phyloP scores from a whole-genome alignment of 176 grass and related monocot species.

The Oropetium thomaeum region DNA sequence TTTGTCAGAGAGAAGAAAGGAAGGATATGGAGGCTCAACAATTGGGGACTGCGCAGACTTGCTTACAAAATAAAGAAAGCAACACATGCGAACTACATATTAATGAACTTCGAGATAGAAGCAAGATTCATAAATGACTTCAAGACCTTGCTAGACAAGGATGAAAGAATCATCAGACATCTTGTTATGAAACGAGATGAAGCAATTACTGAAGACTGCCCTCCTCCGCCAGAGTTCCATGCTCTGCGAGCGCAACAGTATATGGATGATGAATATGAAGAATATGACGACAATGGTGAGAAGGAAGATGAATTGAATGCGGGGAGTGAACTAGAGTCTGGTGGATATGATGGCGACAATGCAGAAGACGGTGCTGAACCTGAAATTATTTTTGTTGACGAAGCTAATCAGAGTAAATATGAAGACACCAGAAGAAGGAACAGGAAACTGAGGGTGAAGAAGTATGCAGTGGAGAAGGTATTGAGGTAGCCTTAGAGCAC shows the following conservation, averaged over 20 bases:
- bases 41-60: slow-evolving; percentile 81
- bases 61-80: slow-evolving; percentile 94
- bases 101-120: slow-evolving; percentile 97
- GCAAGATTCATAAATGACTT: slow-evolving; percentile 81
- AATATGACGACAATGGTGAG: slow-evolving; percentile 23
- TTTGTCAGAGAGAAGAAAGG: slow-evolving; percentile 90
- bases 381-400: slow-evolving; percentile 74
- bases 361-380: slow-evolving; percentile 33
- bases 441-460: slow-evolving; percentile 43
- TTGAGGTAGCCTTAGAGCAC: slow-evolving; percentile 36
- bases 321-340: slow-evolving; percentile 16
- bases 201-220: slow-evolving; percentile 68
- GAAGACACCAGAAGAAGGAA: slow-evolving; percentile 25
- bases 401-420: slow-evolving; percentile 34
- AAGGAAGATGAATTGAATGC: slow-evolving; percentile 21
- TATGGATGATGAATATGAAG: slow-evolving; percentile 49
- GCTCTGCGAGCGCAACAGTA: slow-evolving; percentile 51
- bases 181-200: slow-evolving; percentile 77
- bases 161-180: slow-evolving; percentile 87
- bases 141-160: slow-evolving; percentile 85
- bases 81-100: slow-evolving; percentile 73
- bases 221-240: slow-evolving; percentile 69
- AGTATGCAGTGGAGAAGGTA: slow-evolving; percentile 36
- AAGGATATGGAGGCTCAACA: slow-evolving; percentile 94
- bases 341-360: slow-evolving; percentile 34